Conservation (phyloP, 139 green algal genomes). For the Closterium sp. region DNA sequence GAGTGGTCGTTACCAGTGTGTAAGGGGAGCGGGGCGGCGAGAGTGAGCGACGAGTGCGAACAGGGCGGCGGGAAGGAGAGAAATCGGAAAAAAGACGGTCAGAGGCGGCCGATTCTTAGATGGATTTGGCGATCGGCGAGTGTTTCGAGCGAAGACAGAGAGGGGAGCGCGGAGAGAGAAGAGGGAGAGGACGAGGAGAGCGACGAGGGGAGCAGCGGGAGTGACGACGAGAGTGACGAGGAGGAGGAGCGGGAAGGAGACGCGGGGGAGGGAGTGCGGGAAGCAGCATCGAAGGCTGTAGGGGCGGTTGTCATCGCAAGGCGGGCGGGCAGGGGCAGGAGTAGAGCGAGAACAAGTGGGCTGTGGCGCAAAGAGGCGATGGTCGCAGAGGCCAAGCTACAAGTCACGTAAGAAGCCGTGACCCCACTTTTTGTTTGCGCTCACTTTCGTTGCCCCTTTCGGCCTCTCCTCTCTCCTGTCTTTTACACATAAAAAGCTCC, state of each 20-base stretch:
- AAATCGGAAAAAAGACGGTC: background rate
- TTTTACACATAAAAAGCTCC: no score
- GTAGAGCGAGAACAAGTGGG: background rate
- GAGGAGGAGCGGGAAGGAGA: background rate
- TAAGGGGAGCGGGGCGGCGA: background rate
- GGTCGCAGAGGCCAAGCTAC: background rate
- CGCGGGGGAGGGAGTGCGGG: background rate
- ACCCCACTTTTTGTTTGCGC: background rate
- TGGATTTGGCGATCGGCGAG: background rate
- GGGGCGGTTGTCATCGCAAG: background rate
- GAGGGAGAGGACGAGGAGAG: background rate
- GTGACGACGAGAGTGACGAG: background rate
- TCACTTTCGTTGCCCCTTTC: background rate
- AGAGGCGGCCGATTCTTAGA: background rate
- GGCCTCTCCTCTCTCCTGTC: background rate
- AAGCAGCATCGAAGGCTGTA: background rate
- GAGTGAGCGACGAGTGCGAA: background rate
- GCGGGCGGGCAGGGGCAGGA: background rate
- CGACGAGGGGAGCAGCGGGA: background rate
- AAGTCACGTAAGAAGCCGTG: background rate
- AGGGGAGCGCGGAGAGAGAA: background rate
- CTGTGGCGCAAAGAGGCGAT: background rate
- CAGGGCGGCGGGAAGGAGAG: background rate
- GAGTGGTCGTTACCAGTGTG: background rate
- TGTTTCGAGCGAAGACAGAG: background rate